Evolutionary conservation across 768 basidiomycete species (phyloP).

Genomic region (Russula virescens): DNA sequence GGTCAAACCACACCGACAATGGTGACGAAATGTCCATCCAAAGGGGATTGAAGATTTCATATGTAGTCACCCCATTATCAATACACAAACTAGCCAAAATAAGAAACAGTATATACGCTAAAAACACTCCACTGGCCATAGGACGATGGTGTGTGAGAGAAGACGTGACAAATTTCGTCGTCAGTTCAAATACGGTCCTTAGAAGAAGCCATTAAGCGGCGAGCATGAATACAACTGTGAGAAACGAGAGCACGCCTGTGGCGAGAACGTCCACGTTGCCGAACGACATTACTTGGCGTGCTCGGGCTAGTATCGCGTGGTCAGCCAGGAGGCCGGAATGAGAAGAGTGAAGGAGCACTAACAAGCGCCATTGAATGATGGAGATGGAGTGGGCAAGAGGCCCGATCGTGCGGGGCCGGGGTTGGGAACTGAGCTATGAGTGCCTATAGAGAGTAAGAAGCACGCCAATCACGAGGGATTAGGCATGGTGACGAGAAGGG

Average conservation of each 20-base stretch:
- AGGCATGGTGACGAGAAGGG: not conserved
- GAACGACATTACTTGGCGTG: not conserved
- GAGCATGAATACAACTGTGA: slow-evolving; percentile 1
- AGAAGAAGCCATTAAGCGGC: slow-evolving; percentile 27
- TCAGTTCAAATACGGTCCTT: slow-evolving; percentile 25
- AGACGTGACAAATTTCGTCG: too few relatives aligned
- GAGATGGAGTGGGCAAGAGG: not conserved
- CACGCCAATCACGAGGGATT: not conserved
- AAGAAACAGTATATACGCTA: too few relatives aligned
- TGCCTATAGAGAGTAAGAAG: not conserved
- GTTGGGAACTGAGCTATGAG: too few relatives aligned
- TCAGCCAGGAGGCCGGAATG: not conserved
- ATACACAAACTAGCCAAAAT: too few relatives aligned
- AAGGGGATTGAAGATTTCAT: too few relatives aligned
- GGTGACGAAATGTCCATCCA: too few relatives aligned
- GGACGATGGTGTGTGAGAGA: too few relatives aligned
- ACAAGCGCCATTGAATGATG: not conserved
- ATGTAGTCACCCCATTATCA: too few relatives aligned
- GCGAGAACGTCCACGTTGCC: not conserved
- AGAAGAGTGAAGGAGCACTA: not conserved
- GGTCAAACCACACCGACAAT: too few relatives aligned
- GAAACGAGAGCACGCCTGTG: slow-evolving; percentile 1
- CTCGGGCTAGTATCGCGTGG: not conserved
- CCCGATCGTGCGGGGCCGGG: too few relatives aligned
- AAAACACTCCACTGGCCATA: too few relatives aligned